Conservation (phyloP, 306 rosid genomes). For the Fragaria ananassa region DNA sequence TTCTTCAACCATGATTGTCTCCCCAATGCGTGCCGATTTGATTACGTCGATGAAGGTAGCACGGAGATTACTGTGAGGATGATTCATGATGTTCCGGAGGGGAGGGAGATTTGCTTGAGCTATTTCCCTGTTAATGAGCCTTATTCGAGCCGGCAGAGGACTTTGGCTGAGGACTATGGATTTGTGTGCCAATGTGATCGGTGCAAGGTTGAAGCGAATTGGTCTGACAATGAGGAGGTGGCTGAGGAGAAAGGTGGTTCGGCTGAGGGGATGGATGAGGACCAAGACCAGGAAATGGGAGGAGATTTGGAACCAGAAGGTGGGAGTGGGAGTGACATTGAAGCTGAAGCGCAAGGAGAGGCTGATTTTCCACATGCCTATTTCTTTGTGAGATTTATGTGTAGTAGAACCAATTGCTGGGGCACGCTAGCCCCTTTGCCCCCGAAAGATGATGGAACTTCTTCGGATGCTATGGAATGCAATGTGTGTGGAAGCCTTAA, state of each 20-base stretch:
- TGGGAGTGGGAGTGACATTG: not conserved
- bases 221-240: conserved; percentile 59
- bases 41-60: conserved; percentile 56
- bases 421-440: conserved; percentile 79
- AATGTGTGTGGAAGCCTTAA: conserved; percentile 64
- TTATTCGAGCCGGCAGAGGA: conserved; percentile 57
- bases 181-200: conserved; percentile 73
- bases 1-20: conserved; percentile 85
- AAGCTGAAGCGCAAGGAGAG: conserved; percentile 30
- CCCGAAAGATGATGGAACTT: conserved; percentile 33
- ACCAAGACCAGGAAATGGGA: conserved; percentile 19
- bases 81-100: conserved; percentile 78
- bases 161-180: conserved; percentile 74
- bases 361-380: conserved; percentile 75
- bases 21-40: conserved; percentile 90
- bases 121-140: conserved; percentile 71
- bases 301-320: conserved; percentile 3
- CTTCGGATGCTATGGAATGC: conserved; percentile 59
- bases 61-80: conserved; percentile 63
- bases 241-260: conserved; percentile 24
- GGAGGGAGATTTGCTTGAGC: conserved; percentile 82
- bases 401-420: conserved; percentile 55
- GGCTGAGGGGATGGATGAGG: conserved; percentile 37
- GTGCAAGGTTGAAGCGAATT: conserved; percentile 65
- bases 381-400: conserved; percentile 73